phyloP scores from a whole-genome alignment of 2,329 filamentous ascomycete genomes.

The Phaeosphaeria sp. region DNA sequence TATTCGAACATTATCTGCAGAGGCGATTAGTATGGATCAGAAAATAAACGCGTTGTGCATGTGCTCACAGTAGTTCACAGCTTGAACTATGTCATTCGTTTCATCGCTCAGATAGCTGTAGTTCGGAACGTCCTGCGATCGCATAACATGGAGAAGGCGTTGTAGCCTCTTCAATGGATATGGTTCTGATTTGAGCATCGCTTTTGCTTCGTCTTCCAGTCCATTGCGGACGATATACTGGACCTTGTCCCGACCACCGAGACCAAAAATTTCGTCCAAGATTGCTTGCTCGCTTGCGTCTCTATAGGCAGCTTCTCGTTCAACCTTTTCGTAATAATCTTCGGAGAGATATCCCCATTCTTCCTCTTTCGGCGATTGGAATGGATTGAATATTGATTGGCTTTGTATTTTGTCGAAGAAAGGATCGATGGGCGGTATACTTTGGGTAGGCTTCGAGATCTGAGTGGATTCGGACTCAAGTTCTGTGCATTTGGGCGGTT shows the following conservation, averaged over 20 bases:
- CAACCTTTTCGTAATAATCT: constrained; percentile 6
- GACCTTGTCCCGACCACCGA: constrained; percentile 18
- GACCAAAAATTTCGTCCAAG: constrained; percentile 10
- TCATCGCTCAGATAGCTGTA: constrained; percentile 31
- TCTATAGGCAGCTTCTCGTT: constrained; percentile 3
- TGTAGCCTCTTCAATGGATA: constrained; percentile 25
- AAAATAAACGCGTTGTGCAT: not conserved
- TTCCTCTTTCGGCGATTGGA: not conserved
- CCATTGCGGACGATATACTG: constrained; percentile 20
- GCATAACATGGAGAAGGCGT: constrained; percentile 21
- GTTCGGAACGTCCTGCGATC: constrained; percentile 24
- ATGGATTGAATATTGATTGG: not conserved
- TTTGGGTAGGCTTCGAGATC: not conserved
- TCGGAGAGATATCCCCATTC: constrained; percentile 9
- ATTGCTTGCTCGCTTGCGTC: constrained; percentile 3
- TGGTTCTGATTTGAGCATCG: constrained; percentile 16
- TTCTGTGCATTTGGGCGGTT: not conserved
- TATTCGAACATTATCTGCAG: constrained; percentile 33
- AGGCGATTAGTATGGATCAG: not conserved
- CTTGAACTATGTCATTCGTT: constrained; percentile 37
- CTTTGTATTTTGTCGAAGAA: not conserved
- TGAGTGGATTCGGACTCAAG: not conserved
- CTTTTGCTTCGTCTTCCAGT: constrained; percentile 16
- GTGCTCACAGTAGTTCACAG: constrained; percentile 39
- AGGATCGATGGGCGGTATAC: not conserved